Base-by-base conservation (phyloP, 768 basidiomycete genomes). In the Lanmaoa rubissima region DNA sequence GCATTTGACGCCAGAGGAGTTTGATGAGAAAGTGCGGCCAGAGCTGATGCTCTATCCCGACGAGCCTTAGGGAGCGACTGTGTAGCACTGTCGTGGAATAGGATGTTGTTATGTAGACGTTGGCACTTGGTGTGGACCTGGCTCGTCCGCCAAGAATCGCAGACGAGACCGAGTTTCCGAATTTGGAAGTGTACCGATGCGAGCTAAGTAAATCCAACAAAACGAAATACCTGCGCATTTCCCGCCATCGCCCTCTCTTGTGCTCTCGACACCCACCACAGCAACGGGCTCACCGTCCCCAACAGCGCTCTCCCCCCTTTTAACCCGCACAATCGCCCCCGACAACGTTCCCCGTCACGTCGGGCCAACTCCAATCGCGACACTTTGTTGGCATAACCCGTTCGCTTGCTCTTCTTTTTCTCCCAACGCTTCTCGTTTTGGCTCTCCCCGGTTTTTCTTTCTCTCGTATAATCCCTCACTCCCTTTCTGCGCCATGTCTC, bases 21-120 rank as follows among this genome's bases (percentile, higher is more conserved):
- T 98, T 74, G 95, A 98, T 74, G 79, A 83, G 71, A 93, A 94
- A 78, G 97, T 94, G 58, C 84, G 90, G 55, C 92, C 92, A 39
- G 93, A 96, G 75, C 70, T 94, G 73, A 96, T 96, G 94, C 68
- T 96, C 57, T 75, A 86, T 61, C 92, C 92, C 2, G 82, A 83
- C 42, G 83, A 85, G 61, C 59, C 65, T 26, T 80, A 62, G 58
- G 21, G 10, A 32, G 39, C 16, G 40, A 40, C 10, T 42, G 19
- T 26, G 46, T 52, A 35, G 47, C 16, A 28, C 14, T 16, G 39
- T 28, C 2, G 28, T 39, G 38, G 48, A 51, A 51, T 40, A 21
- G 49, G 28, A 21, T 38, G 36, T n/a, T 31, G 49, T 26, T 52
- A 24, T 24, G 48, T 52, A 41, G 32, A 41, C 32, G 31, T 40